Evolutionary conservation across 768 basidiomycete species (phyloP), one percentile per base, ranked within the genome.

Genomic region (Lentinula detonsa): DNA sequence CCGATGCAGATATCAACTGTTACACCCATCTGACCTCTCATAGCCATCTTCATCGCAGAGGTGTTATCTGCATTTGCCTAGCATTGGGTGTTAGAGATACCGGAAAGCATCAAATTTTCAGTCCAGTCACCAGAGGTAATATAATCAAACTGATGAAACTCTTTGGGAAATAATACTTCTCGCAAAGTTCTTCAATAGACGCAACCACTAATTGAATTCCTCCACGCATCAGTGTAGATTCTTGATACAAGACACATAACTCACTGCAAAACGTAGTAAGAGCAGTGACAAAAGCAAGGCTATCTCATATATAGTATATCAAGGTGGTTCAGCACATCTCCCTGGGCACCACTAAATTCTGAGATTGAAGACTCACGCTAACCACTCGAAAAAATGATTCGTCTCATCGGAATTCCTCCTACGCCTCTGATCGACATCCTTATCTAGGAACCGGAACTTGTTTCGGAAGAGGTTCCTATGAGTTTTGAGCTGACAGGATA

Each of bases 171-270:
- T 79, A 70, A 72, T 92, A 94, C 43, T 88, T 80, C 13, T 83
- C 76, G 2, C 93, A 91, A 33, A 91, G 91, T 71, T 95, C 93
- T 70, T 95, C 95, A 63, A 97, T 96, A 2, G 91, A 92, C 2
- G 87, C 89, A 43, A 96, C 93, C 71, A 93, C 91, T 92, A 57
- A 10, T 1, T 5, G 16, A 51, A 16, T 3, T 49, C 48, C 11
- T 49, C 28, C 21, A 10, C 23, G 0, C 57, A 39, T 42, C 48
- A 21, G 21, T 11, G 21, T 18, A 58, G 81, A 33, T 2, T 75
- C 78, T 53, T 5, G 59, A 3, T 3, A 34, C 6, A 13, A 50
- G 35, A 15, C 13, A 5, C 18, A 18, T 18, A 60, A 23, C 57
- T 33, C 33, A 51, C 50, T 10, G n/a, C n/a, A 51, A 18, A 53